Evolutionary conservation across 176 grass and related monocot genomes (phyloP), one percentile per base, ranked within the genome.

Genomic region (Carex pumila): DNA sequence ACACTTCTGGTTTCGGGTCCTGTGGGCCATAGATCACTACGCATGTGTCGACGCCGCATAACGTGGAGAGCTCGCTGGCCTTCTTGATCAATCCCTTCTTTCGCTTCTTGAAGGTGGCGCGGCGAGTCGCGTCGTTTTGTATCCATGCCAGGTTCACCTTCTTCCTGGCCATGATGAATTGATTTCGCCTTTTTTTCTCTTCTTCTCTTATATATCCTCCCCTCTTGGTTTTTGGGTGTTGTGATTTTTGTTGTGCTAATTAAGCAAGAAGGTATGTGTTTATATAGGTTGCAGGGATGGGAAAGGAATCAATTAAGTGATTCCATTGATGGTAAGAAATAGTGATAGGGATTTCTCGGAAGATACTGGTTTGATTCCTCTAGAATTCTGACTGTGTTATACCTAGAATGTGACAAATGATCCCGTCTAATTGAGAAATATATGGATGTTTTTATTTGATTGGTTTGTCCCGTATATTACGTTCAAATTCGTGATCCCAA

Each of bases 61-160:
- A 41, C 3, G 57, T 61, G 55, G 83, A 72, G 32, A 85, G 71
- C 22, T 85, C 83, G 1, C 32, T 25, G 2, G 83, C 83, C 31
- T 85, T 85, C 67, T 85, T 85, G 65, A 85, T 75, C 65, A 85
- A 47, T 5, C 83, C 83, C 57, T 80, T 86, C 71, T 79, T 77
- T 39, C 84, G 14, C 84, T 86, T 86, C 52, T 79, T 86, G 57
- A 65, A 79, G 14, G 84, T 86, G 36, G 84, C 54, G 11, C 72
- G 47, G 12, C 84, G 68, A 7, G 18, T 86, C 2, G 74, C 61
- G 6, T 79, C 84, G 74, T 86, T 77, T 29, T 70, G 34, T 36
- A 86, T 86, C 74, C 74, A 79, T 64, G 58, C 71, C 34, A 86
- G 19, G 34, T 79, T 66, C 56, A 86, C 68, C 84, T 86, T 79